Conservation (phyloP, 2,329 filamentous ascomycete genomes). For the Eurotiales sp. region DNA sequence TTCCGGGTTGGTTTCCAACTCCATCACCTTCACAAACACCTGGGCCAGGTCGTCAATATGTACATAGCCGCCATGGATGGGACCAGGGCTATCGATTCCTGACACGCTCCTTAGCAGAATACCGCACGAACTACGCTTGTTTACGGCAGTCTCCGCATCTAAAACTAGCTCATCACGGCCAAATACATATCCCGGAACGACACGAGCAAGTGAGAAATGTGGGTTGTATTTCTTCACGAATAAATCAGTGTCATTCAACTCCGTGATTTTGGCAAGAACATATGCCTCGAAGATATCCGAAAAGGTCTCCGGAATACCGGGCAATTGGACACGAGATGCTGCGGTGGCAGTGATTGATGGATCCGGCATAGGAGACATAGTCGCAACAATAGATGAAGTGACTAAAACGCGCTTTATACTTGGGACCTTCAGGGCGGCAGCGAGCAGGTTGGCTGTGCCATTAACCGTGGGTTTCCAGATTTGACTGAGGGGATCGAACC, state of each 20-base stretch:
- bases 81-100: constrained; percentile 14
- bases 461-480: not conserved
- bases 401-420: not conserved
- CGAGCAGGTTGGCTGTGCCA: not conserved
- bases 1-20: not conserved
- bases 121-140: constrained; percentile 5
- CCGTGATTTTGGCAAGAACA: not conserved
- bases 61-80: constrained; percentile 13
- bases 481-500: not conserved
- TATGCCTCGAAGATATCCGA: not conserved
- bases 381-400: not conserved
- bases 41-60: constrained; percentile 30
- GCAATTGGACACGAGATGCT: not conserved
- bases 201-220: constrained; percentile 26
- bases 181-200: constrained; percentile 26
- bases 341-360: not conserved
- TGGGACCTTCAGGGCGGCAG: not conserved
- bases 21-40: constrained; percentile 27
- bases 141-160: constrained; percentile 21
- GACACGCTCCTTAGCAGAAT: not conserved
- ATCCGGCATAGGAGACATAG: not conserved
- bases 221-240: constrained; percentile 17
- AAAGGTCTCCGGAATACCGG: not conserved
- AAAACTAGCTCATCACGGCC: constrained; percentile 28
- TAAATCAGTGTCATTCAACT: not conserved